Base-by-base conservation (phyloP, 2,329 filamentous ascomycete genomes). In the Scedosporium minutisporum region DNA sequence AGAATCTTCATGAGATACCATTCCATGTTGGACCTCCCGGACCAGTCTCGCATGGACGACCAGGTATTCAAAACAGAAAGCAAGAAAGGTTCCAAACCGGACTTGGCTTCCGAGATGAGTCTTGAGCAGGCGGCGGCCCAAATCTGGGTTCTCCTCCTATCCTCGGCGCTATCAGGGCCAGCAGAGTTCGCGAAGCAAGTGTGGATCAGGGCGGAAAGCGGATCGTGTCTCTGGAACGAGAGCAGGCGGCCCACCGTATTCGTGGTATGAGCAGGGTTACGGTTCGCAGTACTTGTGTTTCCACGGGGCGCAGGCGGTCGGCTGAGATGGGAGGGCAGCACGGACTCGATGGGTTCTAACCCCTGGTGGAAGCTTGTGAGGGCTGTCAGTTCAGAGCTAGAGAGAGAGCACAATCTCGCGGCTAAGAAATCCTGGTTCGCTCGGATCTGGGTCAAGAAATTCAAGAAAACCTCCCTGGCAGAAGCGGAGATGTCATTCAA, bases 1-100 rank as follows among this genome's bases (percentile, higher is more conserved):
- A 99, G 83, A 64, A 96, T 91, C 72, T 95, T 90, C 90, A 96
- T 95, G 12, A 99, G 83, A 73, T 93, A 97, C 76, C 91, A 89
- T 76, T 97, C 93, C 80, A 99, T 87, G 66, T 92, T 95, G 67
- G 88, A 85, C 69, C 89, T 92, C 63, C 91, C 91, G 48, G 91
- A 89, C 93, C 93, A 97, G 73, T 93, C 88, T 65, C 90, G 87
- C 82, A 93, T 90, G 63, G 86, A 82, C 60, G 90, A 87, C 90
- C 92, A 97, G 63, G 91, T 87, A 73, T 95, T 93, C 60, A 99
- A 82, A 41, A 97, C 86, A 58, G 90, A 88, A 66, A 90, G 87
- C 63, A 97, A 82, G 63, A 97, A 88, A 63, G 89, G 87, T 71
- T 95, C 90, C 66, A 88, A 87, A 62, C 86, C 89, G 38, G 85